Conservation (phyloP, 768 basidiomycete species). For the Termitomyces sp. region DNA sequence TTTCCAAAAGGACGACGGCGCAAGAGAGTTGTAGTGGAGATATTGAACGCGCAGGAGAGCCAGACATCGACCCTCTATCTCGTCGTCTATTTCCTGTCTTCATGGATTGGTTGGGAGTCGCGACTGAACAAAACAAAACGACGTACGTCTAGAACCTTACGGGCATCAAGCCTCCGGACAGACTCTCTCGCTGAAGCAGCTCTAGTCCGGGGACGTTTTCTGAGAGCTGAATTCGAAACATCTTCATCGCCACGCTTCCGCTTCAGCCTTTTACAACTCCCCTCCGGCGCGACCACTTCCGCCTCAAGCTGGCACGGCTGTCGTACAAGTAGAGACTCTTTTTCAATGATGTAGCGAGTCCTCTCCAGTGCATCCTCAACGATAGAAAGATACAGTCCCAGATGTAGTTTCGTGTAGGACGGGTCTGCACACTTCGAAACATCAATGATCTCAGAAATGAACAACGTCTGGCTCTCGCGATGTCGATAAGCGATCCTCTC, state of each 20-base stretch:
- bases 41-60: slow-evolving; percentile 7
- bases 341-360: not conserved
- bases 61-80: not conserved
- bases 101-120: not conserved
- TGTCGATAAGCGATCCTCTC: slow-evolving; percentile 16
- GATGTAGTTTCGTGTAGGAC: slow-evolving; percentile 13
- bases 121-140: not conserved
- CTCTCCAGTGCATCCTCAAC: slow-evolving; percentile 13
- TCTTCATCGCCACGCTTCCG: not conserved
- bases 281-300: not conserved
- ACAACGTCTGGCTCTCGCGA: slow-evolving; percentile 14
- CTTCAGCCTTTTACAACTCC: not conserved
- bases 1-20: slow-evolving; percentile 5
- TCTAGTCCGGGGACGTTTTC: slow-evolving; percentile 3
- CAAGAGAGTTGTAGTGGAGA: slow-evolving; percentile 2
- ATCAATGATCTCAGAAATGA: slow-evolving; percentile 14
- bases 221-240: not conserved
- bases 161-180: not conserved
- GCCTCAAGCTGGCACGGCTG: not conserved
- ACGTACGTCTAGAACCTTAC: not conserved
- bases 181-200: not conserved
- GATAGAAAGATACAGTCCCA: slow-evolving; percentile 12
- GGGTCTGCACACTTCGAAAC: slow-evolving; percentile 4
- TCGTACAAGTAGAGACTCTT: not conserved
- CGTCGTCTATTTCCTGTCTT: not conserved